Percentiles rank a stretch among this genome's conserved stretches.
These are phyloP conservation scores for Dujonia santamariae DNA, from an alignment of 1,139 yeast genomes.

Conservation along the genomic window DNA sequence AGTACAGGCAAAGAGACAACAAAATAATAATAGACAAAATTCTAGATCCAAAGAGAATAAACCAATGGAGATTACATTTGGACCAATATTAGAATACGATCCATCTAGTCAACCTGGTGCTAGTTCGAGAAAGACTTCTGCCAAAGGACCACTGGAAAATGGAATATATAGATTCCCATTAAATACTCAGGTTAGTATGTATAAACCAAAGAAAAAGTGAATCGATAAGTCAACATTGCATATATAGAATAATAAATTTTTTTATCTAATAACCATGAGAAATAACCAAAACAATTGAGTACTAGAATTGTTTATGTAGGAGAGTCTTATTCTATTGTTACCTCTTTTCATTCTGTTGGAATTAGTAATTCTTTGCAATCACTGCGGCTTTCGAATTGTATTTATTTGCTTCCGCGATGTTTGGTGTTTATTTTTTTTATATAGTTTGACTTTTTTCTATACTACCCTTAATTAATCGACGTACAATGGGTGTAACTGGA, in stretches of 20 bases:
- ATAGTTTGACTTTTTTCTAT: not conserved
- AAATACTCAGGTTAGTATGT: conserved; percentile 9
- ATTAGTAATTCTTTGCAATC: too few relatives aligned
- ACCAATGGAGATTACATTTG: conserved; percentile 35
- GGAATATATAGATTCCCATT: conserved; percentile 8
- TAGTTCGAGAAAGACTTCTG: conserved; percentile 2
- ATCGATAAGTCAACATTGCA: too few relatives aligned
- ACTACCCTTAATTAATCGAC: not conserved
- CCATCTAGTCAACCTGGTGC: conserved; percentile 31
- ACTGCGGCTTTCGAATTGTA: not conserved
- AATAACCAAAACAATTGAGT: too few relatives aligned
- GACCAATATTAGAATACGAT: conserved; percentile 42
- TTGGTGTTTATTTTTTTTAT: not conserved
- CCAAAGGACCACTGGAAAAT: conserved; percentile 5
- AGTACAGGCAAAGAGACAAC: conserved; percentile 1
- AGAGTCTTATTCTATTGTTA: too few relatives aligned
- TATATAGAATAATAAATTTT: too few relatives aligned
- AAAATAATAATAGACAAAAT: too few relatives aligned
- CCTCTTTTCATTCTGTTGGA: too few relatives aligned
- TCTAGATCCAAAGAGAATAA: conserved; percentile 24
- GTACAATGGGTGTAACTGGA: conserved; percentile 79
- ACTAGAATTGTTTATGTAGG: too few relatives aligned
- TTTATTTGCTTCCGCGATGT: not conserved
- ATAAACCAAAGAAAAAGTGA: conserved; percentile 8
- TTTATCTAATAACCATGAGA: too few relatives aligned